phyloP scores from a whole-genome alignment of 129 eudicot species.

The Sambucus nigra region DNA sequence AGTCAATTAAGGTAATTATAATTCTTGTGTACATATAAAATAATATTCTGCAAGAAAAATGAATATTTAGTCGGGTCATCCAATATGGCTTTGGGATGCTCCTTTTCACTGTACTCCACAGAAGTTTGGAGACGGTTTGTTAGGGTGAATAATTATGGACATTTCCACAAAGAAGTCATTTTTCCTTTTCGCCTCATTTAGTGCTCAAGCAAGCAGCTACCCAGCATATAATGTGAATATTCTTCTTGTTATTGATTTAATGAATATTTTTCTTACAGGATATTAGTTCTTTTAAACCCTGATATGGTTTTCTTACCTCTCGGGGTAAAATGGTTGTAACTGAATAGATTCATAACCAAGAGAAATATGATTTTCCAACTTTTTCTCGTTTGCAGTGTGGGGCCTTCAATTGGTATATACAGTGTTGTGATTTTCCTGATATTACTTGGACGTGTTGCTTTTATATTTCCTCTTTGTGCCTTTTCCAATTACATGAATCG shows the following conservation, averaged over 20 bases:
- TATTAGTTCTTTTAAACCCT: neutral
- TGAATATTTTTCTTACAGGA: neutral
- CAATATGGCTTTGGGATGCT: neutral
- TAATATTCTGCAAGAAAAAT: too few relatives aligned
- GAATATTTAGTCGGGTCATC: neutral
- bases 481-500: conserved; percentile 57
- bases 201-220: neutral
- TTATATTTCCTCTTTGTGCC: conserved; percentile 75
- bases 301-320: neutral
- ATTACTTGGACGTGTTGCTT: conserved; percentile 83
- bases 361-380: neutral
- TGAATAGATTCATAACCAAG: neutral
- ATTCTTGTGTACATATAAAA: neutral
- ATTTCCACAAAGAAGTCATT: too few relatives aligned
- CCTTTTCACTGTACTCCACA: neutral
- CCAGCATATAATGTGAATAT: neutral
- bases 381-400: conserved; percentile 30
- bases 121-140: neutral
- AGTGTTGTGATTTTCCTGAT: conserved; percentile 43
- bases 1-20: conserved; percentile 50
- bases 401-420: conserved; percentile 49
- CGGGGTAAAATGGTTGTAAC: neutral
- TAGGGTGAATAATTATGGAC: too few relatives aligned
- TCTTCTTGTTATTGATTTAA: neutral
- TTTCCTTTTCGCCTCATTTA: neutral